These are phyloP conservation scores for Pilobolus umbonatus DNA, from an alignment of 192 early-diverging fungal genomes.

Conservation along the genomic window DNA sequence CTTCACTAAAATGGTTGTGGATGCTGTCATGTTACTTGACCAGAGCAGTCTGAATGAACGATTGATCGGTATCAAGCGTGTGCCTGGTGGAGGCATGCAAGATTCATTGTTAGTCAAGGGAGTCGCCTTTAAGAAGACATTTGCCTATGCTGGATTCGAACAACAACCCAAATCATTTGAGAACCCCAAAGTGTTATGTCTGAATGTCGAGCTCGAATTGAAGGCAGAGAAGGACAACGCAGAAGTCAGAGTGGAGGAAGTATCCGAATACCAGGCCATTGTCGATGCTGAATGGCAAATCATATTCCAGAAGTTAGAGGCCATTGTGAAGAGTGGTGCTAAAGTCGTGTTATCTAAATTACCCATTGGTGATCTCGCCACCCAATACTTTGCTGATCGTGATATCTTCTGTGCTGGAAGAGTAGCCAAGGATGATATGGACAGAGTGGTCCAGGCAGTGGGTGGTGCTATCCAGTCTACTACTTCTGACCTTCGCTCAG, in stretches of 20 bases:
- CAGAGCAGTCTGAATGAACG: slow-evolving; percentile 93
- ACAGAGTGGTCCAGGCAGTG: slow-evolving; percentile 91
- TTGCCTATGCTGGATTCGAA: slow-evolving; percentile 98
- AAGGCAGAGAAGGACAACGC: slow-evolving; percentile 99
- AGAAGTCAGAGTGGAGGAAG: slow-evolving; percentile 94
- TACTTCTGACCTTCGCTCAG: slow-evolving; percentile 72
- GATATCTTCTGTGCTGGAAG: slow-evolving; percentile 99
- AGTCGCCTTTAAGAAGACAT: slow-evolving; percentile 99
- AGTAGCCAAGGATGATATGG: slow-evolving; percentile 88
- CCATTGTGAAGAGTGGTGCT: slow-evolving; percentile 91
- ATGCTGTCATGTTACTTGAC: slow-evolving; percentile 93
- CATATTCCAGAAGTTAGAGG: slow-evolving; percentile 97
- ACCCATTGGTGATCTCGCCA: slow-evolving; percentile 98
- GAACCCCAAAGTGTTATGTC: slow-evolving; percentile 83
- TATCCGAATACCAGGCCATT: slow-evolving; percentile 97
- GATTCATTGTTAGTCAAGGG: slow-evolving; percentile 94
- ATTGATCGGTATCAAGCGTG: slow-evolving; percentile 98
- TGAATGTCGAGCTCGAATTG: slow-evolving; percentile 98
- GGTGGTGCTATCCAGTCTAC: slow-evolving; percentile 92
- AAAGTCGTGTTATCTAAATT: slow-evolving; percentile 96
- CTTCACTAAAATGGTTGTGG: slow-evolving; percentile 97
- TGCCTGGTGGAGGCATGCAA: slow-evolving; percentile 97
- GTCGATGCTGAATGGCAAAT: slow-evolving; percentile 99
- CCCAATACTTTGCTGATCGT: slow-evolving; percentile 99
- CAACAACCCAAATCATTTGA: slow-evolving; percentile 96